Conservation (phyloP, 768 basidiomycete species). For the Tricholoma terreum region DNA sequence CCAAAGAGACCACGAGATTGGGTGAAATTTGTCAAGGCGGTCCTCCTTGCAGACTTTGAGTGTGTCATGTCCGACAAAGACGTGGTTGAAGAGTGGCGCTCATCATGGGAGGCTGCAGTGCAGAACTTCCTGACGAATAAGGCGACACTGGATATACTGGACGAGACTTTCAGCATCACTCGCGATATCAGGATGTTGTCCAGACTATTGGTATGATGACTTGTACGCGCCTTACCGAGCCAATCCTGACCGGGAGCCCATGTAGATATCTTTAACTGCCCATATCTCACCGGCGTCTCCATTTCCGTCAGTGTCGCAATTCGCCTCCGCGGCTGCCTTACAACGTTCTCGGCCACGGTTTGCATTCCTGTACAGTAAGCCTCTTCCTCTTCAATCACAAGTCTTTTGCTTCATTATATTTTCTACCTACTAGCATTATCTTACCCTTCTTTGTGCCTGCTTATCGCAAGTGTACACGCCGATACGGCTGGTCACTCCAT, state of each 20-base stretch:
- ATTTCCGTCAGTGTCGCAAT: constrained; percentile 43
- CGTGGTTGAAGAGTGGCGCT: constrained; percentile 51
- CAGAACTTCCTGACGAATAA: constrained; percentile 54
- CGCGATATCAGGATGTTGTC: constrained; percentile 57
- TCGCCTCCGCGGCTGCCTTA: constrained; percentile 40
- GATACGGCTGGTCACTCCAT: constrained; percentile 70
- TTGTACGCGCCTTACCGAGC: neutral
- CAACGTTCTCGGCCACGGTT: constrained; percentile 61
- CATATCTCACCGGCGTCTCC: constrained; percentile 51
- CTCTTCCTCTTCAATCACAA: neutral
- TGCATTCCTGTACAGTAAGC: constrained; percentile 52
- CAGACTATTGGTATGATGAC: constrained; percentile 55
- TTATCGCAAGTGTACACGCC: constrained; percentile 82
- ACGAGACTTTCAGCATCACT: constrained; percentile 59
- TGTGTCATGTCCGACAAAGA: constrained; percentile 18
- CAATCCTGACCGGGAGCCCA: neutral
- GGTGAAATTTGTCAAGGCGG: constrained; percentile 43
- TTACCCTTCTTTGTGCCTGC: constrained; percentile 77
- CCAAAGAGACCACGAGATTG: constrained; percentile 49
- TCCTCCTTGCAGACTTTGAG: constrained; percentile 37
- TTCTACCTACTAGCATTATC: constrained; percentile 49
- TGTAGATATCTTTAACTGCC: constrained; percentile 42
- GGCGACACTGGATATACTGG: constrained; percentile 41
- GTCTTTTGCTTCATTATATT: neutral
- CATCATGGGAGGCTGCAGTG: constrained; percentile 55